phyloP scores from a whole-genome alignment of 352 stramenopile species.

The Pythium graminicola region DNA sequence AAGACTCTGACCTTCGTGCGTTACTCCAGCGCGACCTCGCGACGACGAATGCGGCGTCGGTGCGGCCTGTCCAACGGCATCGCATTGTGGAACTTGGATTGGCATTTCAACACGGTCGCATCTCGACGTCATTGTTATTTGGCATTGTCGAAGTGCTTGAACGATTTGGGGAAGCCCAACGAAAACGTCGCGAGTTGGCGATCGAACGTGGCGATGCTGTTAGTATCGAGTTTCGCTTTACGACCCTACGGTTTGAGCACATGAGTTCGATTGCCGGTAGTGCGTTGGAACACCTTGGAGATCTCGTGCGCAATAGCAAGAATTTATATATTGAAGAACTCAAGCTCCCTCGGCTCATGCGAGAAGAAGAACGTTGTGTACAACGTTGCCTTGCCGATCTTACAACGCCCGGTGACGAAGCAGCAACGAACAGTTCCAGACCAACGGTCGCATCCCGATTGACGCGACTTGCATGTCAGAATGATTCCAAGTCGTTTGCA shows the following conservation, averaged over 20 bases:
- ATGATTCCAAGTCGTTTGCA: conserved; percentile 10
- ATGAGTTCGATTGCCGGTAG: conserved; percentile 14
- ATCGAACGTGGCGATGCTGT: neutral
- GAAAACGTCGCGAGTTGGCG: neutral
- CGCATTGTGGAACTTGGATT: conserved; percentile 18
- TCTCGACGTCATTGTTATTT: conserved; percentile 17
- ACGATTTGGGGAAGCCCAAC: conserved; percentile 13
- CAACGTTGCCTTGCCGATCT: conserved; percentile 15
- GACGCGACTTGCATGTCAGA: neutral
- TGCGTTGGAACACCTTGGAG: conserved; percentile 9
- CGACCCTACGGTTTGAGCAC: conserved; percentile 14
- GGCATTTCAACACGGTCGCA: conserved; percentile 10
- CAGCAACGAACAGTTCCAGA: no score
- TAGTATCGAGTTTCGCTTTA: conserved; percentile 18
- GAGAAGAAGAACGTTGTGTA: conserved; percentile 13
- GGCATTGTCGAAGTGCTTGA: conserved; percentile 21
- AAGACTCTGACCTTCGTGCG: neutral
- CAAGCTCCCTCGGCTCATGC: conserved; percentile 7
- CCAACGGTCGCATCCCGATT: neutral
- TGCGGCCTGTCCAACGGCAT: neutral
- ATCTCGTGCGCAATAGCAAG: conserved; percentile 6
- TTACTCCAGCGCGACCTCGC: neutral
- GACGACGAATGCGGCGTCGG: neutral
- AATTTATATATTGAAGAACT: conserved; percentile 9
- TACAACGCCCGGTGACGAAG: no score